phyloP scores from a whole-genome alignment of 805 yeast genomes.

The Cephaloascus albidus region DNA sequence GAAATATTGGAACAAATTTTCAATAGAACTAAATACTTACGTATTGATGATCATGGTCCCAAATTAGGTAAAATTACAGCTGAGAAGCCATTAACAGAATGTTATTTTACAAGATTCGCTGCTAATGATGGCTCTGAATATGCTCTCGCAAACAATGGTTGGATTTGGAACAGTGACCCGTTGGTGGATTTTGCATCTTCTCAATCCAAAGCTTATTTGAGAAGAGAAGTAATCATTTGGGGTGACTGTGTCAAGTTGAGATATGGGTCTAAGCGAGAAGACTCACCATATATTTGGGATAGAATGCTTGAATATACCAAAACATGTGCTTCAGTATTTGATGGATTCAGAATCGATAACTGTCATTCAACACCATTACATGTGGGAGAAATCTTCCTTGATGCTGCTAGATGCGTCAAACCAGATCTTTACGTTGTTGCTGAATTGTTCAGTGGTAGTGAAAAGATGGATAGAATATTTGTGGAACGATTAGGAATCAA shows the following conservation, averaged over 20 bases:
- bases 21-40: constrained; percentile 67
- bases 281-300: constrained; percentile 85
- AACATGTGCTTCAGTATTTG: constrained; percentile 62
- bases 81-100: constrained; percentile 63
- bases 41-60: constrained; percentile 81
- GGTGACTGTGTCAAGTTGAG: constrained; percentile 93
- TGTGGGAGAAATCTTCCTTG: constrained; percentile 84
- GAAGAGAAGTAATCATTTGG: constrained; percentile 95
- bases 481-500: constrained; percentile 88
- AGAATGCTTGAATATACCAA: constrained; percentile 75
- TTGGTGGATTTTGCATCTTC: constrained; percentile 85
- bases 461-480: constrained; percentile 78
- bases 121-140: constrained; percentile 44
- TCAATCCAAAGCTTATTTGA: constrained; percentile 67
- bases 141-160: constrained; percentile 89
- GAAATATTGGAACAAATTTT: constrained; percentile 60
- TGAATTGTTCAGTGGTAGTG: constrained; percentile 89
- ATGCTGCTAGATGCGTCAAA: constrained; percentile 76
- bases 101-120: constrained; percentile 75
- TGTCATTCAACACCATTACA: constrained; percentile 95
- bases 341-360: constrained; percentile 89
- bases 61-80: constrained; percentile 56
- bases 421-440: constrained; percentile 91
- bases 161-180: constrained; percentile 98
- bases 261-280: constrained; percentile 69